Evolutionary conservation across 2,329 filamentous ascomycete species (phyloP).

Genomic region (Fusarium sp.): DNA sequence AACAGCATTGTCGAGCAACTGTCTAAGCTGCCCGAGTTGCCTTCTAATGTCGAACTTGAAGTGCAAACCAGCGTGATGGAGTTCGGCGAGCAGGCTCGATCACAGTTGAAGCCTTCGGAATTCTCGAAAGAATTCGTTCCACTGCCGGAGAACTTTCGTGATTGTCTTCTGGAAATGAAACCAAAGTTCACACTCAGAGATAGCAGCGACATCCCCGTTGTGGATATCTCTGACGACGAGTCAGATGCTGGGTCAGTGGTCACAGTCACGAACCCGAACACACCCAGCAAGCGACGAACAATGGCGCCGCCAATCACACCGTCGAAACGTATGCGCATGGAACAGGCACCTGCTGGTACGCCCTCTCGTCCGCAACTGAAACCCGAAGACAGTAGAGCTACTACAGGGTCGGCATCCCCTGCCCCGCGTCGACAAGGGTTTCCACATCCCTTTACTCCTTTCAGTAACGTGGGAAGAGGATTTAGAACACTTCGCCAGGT

Average conservation of each 20-base stretch:
- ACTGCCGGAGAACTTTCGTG: slow-evolving; percentile 64
- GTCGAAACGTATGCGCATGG: slow-evolving; percentile 50
- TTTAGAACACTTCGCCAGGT: slow-evolving; percentile 64
- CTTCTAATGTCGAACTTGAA: slow-evolving; percentile 73
- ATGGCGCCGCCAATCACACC: slow-evolving; percentile 49
- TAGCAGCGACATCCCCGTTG: slow-evolving; percentile 49
- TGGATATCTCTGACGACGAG: slow-evolving; percentile 57
- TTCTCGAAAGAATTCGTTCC: slow-evolving; percentile 60
- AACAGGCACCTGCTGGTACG: slow-evolving; percentile 22
- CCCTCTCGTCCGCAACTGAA: slow-evolving; percentile 50
- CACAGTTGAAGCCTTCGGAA: slow-evolving; percentile 59
- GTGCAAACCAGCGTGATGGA: slow-evolving; percentile 69
- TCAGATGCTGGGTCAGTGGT: slow-evolving; percentile 49
- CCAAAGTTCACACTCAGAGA: slow-evolving; percentile 59
- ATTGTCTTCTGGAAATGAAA: slow-evolving; percentile 59
- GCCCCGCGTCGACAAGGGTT: slow-evolving; percentile 34
- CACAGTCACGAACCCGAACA: slow-evolving; percentile 35
- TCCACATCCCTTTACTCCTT: slow-evolving; percentile 55
- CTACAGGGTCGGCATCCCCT: slow-evolving; percentile 28
- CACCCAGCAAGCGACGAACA: slow-evolving; percentile 48
- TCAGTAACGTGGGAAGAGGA: slow-evolving; percentile 53
- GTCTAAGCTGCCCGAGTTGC: slow-evolving; percentile 71
- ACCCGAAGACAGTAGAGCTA: slow-evolving; percentile 52
- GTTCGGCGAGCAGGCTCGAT: slow-evolving; percentile 65
- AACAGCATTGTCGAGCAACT: slow-evolving; percentile 66